Evolutionary conservation across 1,284 basidiomycete genomes (phyloP), one percentile per base, ranked within the genome.

Genomic region (Thecaphora thlaspeos): DNA sequence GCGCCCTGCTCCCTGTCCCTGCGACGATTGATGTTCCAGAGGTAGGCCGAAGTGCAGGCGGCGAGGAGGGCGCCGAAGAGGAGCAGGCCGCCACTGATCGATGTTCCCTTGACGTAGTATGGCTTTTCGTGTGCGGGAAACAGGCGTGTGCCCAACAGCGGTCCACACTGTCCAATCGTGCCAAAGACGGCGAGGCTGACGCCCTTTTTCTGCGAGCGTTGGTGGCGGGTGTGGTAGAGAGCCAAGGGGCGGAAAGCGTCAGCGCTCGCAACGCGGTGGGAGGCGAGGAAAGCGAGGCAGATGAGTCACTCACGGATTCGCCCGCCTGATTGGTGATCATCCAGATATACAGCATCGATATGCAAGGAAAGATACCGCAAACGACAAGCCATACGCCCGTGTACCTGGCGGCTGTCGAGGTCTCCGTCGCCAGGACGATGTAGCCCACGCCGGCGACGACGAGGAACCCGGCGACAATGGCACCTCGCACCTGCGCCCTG

Each of bases 291-390:
- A 28, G 26, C 7, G 11, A 28, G 7, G 26, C 7, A 5, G 26
- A 11, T 28, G 26, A n/a, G n/a, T n/a, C 26, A 28, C 26, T 28
- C 26, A 28, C 26, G 21, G 65, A 70, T 43, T 75, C 71, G 51
- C 59, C 57, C 1, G 50, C 43, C 44, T 61, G 55, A 36, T 72
- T 71, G 22, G 50, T 54, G 5, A 71, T 56, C 10, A 68, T 45
- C 65, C 68, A 72, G 45, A 71, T 70, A 43, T 76, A 71, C 18
- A 66, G 53, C 15, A 76, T 41, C 4, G 70, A 71, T 38, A 75
- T 70, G 34, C 54, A 60, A 4, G 73, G 62, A 53, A 74, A 76
- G 14, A 76, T 51, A 0, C 65, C 61, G 26, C 60, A 51, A 19
- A 71, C 56, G 43, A 72, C 61, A 11, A 76, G 53, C 55, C 57